These are phyloP conservation scores for Bipolaris cookei DNA, from an alignment of 2,329 filamentous ascomycete species.

Conservation along the genomic window DNA sequence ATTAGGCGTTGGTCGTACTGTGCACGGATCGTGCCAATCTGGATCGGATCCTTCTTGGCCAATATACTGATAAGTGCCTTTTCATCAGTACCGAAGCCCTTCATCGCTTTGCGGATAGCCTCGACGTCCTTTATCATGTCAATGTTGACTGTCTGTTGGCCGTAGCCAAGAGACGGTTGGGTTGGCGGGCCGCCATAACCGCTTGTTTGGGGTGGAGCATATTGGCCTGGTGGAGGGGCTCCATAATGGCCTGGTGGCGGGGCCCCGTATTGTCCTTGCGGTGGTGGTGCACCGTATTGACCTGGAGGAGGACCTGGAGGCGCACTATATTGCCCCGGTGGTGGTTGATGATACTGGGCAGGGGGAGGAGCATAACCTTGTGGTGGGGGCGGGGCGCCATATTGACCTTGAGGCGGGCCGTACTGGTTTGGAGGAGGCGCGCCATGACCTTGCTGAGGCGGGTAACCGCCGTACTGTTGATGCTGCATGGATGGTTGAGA, in stretches of 20 bases:
- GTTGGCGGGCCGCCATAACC: slow-evolving; percentile 50
- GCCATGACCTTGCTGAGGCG: slow-evolving; percentile 42
- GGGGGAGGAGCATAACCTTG: slow-evolving; percentile 29
- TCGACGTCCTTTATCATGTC: slow-evolving; percentile 74
- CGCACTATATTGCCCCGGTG: slow-evolving; percentile 43
- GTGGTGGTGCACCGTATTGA: slow-evolving; percentile 13
- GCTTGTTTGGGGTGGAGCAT: slow-evolving; percentile 23
- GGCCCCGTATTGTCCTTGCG: slow-evolving; percentile 28
- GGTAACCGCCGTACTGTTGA: slow-evolving; percentile 43
- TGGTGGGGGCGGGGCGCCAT: slow-evolving; percentile 27
- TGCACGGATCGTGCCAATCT: slow-evolving; percentile 68
- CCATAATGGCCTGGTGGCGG: slow-evolving; percentile 31
- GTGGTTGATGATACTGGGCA: slow-evolving; percentile 20
- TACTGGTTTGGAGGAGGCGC: slow-evolving; percentile 44
- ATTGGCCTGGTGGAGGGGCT: slow-evolving; percentile 38
- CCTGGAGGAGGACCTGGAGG: slow-evolving; percentile 39
- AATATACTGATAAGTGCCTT: slow-evolving; percentile 74
- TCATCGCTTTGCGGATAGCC: slow-evolving; percentile 81
- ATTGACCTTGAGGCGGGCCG: slow-evolving; percentile 27
- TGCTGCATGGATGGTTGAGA: slow-evolving; percentile 46
- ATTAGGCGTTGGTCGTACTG: slow-evolving; percentile 68
- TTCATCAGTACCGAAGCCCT: slow-evolving; percentile 91
- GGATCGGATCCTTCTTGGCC: slow-evolving; percentile 75
- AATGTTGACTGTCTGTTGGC: slow-evolving; percentile 63
- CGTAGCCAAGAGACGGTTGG: slow-evolving; percentile 73